Conservation (phyloP, 768 basidiomycete species). For the Russula dissimulans region DNA sequence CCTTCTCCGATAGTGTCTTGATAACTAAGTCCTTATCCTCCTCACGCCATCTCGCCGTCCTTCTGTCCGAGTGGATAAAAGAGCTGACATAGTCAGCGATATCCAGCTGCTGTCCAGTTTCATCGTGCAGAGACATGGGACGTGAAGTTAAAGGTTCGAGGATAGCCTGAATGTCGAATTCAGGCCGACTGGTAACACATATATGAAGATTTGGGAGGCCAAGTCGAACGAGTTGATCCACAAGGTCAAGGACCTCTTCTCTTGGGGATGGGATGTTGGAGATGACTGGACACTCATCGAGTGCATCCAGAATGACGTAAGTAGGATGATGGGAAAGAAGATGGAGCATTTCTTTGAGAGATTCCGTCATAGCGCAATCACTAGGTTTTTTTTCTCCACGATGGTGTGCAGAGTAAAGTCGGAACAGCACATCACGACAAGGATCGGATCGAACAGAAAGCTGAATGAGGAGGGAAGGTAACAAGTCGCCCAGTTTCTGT, state of each 20-base stretch:
- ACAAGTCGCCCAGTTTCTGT: neutral
- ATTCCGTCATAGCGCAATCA: neutral
- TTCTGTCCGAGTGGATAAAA: neutral
- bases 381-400: neutral
- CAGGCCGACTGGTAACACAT: slow-evolving; percentile 5
- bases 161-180: neutral
- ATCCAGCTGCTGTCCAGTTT: neutral
- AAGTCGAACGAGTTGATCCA: neutral
- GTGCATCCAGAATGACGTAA: slow-evolving; percentile 6
- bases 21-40: neutral
- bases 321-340: neutral
- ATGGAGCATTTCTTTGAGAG: slow-evolving; percentile 1
- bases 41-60: neutral
- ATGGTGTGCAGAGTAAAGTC: neutral
- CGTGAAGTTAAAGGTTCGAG: neutral
- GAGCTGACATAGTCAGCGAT: neutral
- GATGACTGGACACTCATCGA: neutral
- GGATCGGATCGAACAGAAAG: neutral
- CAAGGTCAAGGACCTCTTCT: neutral
- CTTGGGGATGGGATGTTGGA: neutral
- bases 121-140: neutral
- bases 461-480: slow-evolving; percentile 2
- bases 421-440: neutral
- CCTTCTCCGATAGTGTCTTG: neutral
- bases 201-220: neutral